phyloP scores from a whole-genome alignment of 257 asterid species.

The Solanum chaucha region DNA sequence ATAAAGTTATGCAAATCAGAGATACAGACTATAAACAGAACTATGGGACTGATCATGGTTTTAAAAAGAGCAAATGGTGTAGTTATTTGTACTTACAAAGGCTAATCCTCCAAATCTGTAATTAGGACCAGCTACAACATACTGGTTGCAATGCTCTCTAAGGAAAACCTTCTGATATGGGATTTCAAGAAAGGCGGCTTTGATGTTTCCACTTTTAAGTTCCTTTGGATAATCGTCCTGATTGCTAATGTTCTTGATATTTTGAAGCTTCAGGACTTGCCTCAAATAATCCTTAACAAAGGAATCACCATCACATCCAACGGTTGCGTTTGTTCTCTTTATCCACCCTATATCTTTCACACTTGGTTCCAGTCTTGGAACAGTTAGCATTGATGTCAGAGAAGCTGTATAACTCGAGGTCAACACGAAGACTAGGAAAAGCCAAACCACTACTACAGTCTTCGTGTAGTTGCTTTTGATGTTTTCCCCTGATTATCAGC shows the following conservation, averaged over 20 bases:
- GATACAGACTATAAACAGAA: background rate
- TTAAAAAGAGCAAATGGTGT: background rate
- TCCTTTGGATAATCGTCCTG: conserved; percentile 7
- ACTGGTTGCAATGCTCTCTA: conserved; percentile 15
- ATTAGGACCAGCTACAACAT: conserved; percentile 12
- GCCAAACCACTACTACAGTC: conserved; percentile 20
- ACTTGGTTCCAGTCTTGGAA: conserved; percentile 20
- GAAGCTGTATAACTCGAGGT: conserved; percentile 24
- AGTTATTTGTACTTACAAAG: conserved; percentile 13
- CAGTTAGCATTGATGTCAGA: conserved; percentile 29
- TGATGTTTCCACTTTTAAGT: conserved; percentile 13
- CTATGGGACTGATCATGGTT: background rate
- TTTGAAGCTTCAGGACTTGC: conserved; percentile 11
- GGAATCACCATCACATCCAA: conserved; percentile 33
- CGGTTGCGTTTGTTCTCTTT: conserved; percentile 15
- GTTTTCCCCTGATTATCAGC: conserved; percentile 10
- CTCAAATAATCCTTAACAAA: conserved; percentile 16
- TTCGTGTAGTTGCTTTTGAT: conserved; percentile 17
- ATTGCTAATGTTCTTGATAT: conserved; percentile 5
- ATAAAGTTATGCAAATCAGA: background rate
- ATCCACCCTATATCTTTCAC: conserved; percentile 13
- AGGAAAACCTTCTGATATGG: conserved; percentile 29
- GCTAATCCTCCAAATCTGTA: conserved; percentile 29
- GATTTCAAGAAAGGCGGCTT: conserved; percentile 29
- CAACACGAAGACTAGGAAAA: conserved; percentile 23